These are phyloP conservation scores for Fusarium goolgardi DNA, from an alignment of 2,329 filamentous ascomycete genomes.

Conservation along the genomic window DNA sequence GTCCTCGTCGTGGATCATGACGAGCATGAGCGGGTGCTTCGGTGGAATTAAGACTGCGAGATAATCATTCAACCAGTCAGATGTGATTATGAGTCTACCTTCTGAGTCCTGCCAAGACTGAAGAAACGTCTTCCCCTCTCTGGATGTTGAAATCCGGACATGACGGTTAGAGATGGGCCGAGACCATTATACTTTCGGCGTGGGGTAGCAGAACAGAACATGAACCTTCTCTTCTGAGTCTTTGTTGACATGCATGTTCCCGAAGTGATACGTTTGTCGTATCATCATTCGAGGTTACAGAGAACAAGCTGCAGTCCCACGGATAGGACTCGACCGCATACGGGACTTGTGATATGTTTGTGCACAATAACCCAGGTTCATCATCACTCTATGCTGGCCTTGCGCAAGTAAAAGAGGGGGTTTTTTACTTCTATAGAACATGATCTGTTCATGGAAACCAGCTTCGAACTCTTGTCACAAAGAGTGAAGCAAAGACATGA, in stretches of 20 bases:
- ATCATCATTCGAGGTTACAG: background rate
- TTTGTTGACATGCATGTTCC: background rate
- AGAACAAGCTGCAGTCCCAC: background rate
- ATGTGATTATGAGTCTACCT: conserved; percentile 21
- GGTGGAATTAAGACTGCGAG: conserved; percentile 20
- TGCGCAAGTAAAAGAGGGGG: background rate
- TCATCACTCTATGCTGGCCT: background rate
- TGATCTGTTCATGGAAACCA: background rate
- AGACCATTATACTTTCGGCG: conserved; percentile 29
- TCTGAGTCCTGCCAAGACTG: conserved; percentile 25
- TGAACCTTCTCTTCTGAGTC: background rate
- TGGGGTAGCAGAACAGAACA: background rate
- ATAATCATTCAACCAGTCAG: background rate
- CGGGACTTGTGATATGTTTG: background rate
- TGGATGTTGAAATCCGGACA: conserved; percentile 32
- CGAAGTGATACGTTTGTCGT: background rate
- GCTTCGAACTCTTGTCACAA: background rate
- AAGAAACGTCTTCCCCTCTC: conserved; percentile 21
- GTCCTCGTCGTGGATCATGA: conserved; percentile 23
- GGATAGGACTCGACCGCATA: background rate
- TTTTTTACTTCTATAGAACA: background rate
- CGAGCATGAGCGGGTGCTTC: conserved; percentile 29
- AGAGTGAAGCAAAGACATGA: background rate
- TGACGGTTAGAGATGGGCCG: conserved; percentile 26
- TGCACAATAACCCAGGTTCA: background rate